Percentiles rank a stretch among this genome's conserved stretches.
phyloP scores from a whole-genome alignment of 768 basidiomycete species.

The Leccinum truebloodii region DNA sequence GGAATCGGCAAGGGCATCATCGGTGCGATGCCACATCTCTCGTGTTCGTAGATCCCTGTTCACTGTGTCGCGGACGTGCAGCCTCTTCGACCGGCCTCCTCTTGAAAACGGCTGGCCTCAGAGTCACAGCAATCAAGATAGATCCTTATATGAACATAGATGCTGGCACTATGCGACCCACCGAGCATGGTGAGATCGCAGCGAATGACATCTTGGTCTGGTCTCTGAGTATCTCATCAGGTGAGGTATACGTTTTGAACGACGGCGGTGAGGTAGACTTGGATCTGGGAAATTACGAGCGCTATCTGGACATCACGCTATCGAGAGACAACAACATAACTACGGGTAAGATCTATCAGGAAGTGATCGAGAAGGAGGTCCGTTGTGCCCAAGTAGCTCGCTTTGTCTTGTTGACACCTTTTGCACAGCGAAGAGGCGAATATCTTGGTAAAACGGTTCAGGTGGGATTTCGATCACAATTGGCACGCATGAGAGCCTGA shows the following conservation, averaged over 20 bases:
- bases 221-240: constrained; percentile 41
- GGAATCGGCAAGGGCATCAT: constrained; percentile 99
- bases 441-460: constrained; percentile 98
- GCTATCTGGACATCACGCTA: constrained; percentile 93
- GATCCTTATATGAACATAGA: constrained; percentile 99
- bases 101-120: constrained; percentile 91
- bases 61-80: constrained; percentile 36
- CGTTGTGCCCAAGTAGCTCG: constrained; percentile 25
- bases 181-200: constrained; percentile 83
- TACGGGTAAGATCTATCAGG: constrained; percentile 95
- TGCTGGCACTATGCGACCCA: constrained; percentile 98
- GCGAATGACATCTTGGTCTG: constrained; percentile 2
- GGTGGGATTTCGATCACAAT: constrained; percentile 41
- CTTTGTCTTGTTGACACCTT: constrained; percentile 14
- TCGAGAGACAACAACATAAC: constrained; percentile 97
- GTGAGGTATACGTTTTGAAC: constrained; percentile 97
- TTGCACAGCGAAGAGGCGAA: constrained; percentile 67
- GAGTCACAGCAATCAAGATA: constrained; percentile 99
- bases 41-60: constrained; percentile 18
- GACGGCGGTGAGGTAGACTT: constrained; percentile 98
- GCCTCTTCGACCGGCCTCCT: constrained; percentile 96
- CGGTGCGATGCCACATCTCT: constrained; percentile 54
- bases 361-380: constrained; percentile 98
- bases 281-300: constrained; percentile 97
- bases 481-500: constrained; percentile 8